Conservation (phyloP, 2,329 filamentous ascomycete species). For the Epichloe sp. region DNA sequence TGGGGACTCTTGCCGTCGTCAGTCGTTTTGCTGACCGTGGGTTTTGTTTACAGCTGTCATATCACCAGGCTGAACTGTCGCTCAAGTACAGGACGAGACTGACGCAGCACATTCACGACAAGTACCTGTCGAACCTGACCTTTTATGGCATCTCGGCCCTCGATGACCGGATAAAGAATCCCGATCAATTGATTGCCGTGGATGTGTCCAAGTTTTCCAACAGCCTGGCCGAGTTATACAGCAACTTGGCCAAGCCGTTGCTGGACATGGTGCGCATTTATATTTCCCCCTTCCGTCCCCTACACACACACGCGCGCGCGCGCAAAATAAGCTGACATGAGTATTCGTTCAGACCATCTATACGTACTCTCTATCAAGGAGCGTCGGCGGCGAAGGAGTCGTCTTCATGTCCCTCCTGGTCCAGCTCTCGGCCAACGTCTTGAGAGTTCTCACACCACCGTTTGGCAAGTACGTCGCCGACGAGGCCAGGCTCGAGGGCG, state of each 20-base stretch:
- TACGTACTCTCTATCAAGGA: conserved; percentile 84
- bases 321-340: background rate
- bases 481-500: conserved; percentile 84
- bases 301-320: too few species aligned
- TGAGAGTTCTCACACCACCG: conserved; percentile 87
- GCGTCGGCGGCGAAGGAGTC: conserved; percentile 89
- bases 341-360: conserved; percentile 55
- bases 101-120: conserved; percentile 89
- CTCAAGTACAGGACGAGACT: conserved; percentile 85
- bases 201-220: conserved; percentile 96
- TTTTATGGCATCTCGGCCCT: conserved; percentile 88
- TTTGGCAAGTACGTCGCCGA: conserved; percentile 98
- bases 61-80: conserved; percentile 90
- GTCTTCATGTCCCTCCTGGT: conserved; percentile 93
- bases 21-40: background rate
- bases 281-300: background rate
- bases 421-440: conserved; percentile 80
- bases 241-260: conserved; percentile 87
- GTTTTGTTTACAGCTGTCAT: conserved; percentile 57
- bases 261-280: conserved; percentile 62
- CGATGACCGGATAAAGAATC: conserved; percentile 96
- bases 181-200: conserved; percentile 92
- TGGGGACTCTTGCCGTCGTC: background rate
- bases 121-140: conserved; percentile 93
- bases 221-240: conserved; percentile 87